Base-by-base conservation (phyloP, 495 filamentous ascomycete species). In the Collariella sp. region DNA sequence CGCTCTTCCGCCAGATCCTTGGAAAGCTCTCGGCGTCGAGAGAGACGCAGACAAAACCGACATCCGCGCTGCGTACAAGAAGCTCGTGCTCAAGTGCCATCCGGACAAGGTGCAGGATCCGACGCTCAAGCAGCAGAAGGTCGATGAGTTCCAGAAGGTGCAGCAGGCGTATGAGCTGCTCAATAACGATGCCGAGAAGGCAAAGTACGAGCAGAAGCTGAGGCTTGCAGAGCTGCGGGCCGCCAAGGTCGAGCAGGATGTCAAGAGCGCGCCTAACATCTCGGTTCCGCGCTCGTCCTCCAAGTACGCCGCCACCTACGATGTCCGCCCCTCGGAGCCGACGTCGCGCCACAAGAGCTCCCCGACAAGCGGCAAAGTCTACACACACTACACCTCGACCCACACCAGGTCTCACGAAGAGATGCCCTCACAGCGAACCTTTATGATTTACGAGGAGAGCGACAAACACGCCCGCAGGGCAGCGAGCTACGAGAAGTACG, bases 151-250 rank as follows among this genome's bases (percentile, higher is more conserved):
- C 67, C 89, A 96, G 69, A 84, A 84, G 68, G 88, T 97, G 31
- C 91, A 96, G 68, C 80, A 90, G 57, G 89, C 93, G 43, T 98
- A 94, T 67, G 93, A 97, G 70, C 74, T 94, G 13, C 80, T 98
- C 41, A 89, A 83, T 63, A 87, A 96, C 65, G 85, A 90, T 24
- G 73, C 71, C 3, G 80, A 81, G 55, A 77, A 88, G 58, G 60
- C 73, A 47, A 81, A 80, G 54, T 94, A 96, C 70, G 89, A 98
- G 68, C 81, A 87, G 29, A 79, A 85, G 64, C 76, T 85, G 36
- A 79, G 75, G 62, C 68, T 91, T 38, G 66, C 71, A 40, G 77
- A 86, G 67, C 55, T 72, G 38, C 53, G 53, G 26, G 52, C 52
- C 34, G 44, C 46, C 39, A 59, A 55, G 34, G 45, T 52, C 15